Conservation (phyloP, 495 filamentous ascomycete species). For the Trichocladium uniseriatum region DNA sequence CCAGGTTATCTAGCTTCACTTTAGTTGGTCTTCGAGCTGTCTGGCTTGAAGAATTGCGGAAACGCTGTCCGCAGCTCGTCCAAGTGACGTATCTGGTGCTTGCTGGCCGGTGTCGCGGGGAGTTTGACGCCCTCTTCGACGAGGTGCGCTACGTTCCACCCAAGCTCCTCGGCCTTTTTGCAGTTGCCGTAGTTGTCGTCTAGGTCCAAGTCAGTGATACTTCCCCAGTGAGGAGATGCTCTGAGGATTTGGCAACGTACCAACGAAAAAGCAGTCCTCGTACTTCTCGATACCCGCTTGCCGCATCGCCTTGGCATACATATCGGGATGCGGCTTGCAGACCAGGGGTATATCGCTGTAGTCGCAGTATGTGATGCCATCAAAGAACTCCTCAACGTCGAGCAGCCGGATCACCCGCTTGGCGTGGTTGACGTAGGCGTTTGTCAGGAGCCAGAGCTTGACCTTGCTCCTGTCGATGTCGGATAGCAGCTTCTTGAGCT, state of each 20-base stretch:
- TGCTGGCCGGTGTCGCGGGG: slow-evolving; percentile 51
- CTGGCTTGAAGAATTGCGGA: slow-evolving; percentile 64
- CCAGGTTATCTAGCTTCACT: neutral
- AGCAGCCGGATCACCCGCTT: slow-evolving; percentile 72
- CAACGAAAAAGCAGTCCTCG: slow-evolving; percentile 76
- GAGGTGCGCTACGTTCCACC: slow-evolving; percentile 75
- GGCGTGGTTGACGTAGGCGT: slow-evolving; percentile 87
- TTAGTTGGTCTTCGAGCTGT: neutral
- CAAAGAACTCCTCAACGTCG: slow-evolving; percentile 77
- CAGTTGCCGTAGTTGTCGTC: slow-evolving; percentile 79
- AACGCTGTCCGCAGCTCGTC: slow-evolving; percentile 64
- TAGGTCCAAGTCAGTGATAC: slow-evolving; percentile 26
- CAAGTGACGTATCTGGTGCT: slow-evolving; percentile 60
- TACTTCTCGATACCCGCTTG: slow-evolving; percentile 50
- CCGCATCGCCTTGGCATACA: slow-evolving; percentile 74
- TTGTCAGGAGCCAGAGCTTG: slow-evolving; percentile 88
- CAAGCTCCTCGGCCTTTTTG: slow-evolving; percentile 57
- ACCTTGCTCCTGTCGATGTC: slow-evolving; percentile 74
- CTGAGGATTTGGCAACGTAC: slow-evolving; percentile 29
- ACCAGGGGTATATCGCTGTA: slow-evolving; percentile 58
- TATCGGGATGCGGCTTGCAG: slow-evolving; percentile 76
- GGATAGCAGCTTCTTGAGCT: slow-evolving; percentile 64
- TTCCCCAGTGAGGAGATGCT: neutral
- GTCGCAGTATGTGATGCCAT: slow-evolving; percentile 88
- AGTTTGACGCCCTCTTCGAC: slow-evolving; percentile 57